Base-by-base conservation (phyloP, 345 rosid species). In the Hevea brasiliensis region DNA sequence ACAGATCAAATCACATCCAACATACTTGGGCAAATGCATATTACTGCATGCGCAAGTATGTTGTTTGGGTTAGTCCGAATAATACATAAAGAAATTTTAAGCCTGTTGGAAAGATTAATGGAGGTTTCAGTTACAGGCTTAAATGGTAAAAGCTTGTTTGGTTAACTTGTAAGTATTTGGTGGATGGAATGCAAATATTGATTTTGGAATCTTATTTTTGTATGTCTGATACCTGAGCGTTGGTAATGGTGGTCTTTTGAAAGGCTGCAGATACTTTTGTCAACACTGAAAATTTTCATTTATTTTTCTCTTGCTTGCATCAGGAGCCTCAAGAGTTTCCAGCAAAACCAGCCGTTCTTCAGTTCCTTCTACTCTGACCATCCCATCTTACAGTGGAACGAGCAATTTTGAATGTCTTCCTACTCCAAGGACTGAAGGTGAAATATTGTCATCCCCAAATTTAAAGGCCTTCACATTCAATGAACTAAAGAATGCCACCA, bases 391-490 rank as follows among this genome's bases (percentile, higher is more conserved):
- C 77, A 85, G 82, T 76, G 86, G 74, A 29, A 81, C 66, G 64
- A 83, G 91, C 61, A 85, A 64, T 73, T 83, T 75, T 20, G 89
- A 87, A 42, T 80, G 87, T 77, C 87, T 89, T 73, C 88, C 90
- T 8, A 90, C 92, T 44, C 96, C 95, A 61, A 87, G 96, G 74
- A 87, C 92, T 24, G 99, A 95, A 83, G 98, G 96, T 72, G 98
- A 92, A 81, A 95, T 95, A 54, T 68, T 95, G 77, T 86, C 89
- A 21, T 95, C 97, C n/a, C 91, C 98, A 14, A 88, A 88, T 84
- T 81, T 95, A 59, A 95, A 95, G 81, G 87, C 92, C 62, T 92
- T 95, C 82, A 24, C 87, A 5, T 91, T 92, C 65, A 88, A 73
- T 29, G 99, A 95, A 71, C 86, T 95, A 61, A 89, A 83, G 85